Evolutionary conservation across 306 rosid genomes (phyloP).

Genomic region (Morella rubra): DNA sequence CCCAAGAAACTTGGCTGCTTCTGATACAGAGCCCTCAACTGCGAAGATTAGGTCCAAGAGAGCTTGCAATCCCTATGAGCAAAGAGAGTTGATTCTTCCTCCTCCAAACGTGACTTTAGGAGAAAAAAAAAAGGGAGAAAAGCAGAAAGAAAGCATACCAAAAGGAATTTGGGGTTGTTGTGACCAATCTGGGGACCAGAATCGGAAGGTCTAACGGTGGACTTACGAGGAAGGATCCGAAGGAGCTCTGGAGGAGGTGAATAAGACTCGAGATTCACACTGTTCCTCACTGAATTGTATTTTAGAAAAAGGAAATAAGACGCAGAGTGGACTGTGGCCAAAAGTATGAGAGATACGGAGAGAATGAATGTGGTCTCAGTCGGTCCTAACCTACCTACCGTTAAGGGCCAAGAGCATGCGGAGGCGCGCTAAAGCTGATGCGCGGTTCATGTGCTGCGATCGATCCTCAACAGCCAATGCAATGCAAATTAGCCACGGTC

Average conservation of each 20-base stretch:
- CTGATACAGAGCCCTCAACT: slow-evolving; percentile 75
- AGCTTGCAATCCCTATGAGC: slow-evolving; percentile 87
- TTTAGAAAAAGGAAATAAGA: not conserved
- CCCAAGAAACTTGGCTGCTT: slow-evolving; percentile 88
- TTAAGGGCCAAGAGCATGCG: slow-evolving; percentile 78
- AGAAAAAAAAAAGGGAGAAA: not conserved
- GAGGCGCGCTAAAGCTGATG: slow-evolving; percentile 75
- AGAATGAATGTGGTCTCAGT: not conserved
- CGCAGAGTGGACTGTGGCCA: not conserved
- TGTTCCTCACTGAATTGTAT: slow-evolving; percentile 50
- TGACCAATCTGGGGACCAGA: slow-evolving; percentile 83
- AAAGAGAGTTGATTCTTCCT: slow-evolving; percentile 1
- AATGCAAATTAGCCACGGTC: too few species aligned
- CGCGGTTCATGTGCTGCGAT: slow-evolving; percentile 89
- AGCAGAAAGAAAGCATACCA: slow-evolving; percentile 35
- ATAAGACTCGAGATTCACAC: slow-evolving; percentile 64
- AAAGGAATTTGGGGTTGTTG: slow-evolving; percentile 67
- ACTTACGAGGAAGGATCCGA: slow-evolving; percentile 75
- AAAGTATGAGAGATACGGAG: not conserved
- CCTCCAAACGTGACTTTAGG: not conserved
- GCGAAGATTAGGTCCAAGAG: slow-evolving; percentile 79
- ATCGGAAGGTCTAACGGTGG: slow-evolving; percentile 71
- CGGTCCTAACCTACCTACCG: slow-evolving; percentile 33
- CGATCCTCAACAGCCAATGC: slow-evolving; percentile 93
- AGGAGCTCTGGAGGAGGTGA: slow-evolving; percentile 79